Base-by-base conservation (phyloP, 495 filamentous ascomycete species). In the Massariosphaeria phaeospora region DNA sequence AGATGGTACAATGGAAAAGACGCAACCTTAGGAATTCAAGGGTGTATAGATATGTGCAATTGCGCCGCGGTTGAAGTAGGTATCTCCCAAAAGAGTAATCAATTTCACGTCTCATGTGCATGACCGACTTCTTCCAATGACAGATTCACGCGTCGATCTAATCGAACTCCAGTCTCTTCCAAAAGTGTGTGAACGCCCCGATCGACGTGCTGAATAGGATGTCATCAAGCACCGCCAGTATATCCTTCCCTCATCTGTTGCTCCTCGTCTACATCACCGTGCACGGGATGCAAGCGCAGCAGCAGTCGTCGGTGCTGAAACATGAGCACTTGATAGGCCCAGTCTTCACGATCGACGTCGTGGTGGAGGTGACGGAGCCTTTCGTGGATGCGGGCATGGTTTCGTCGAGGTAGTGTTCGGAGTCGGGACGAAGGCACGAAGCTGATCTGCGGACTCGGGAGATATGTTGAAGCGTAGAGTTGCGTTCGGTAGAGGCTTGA, bases 301-400 rank as follows among this genome's bases (percentile, higher is more conserved):
- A 52, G 53, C 59, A 62, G 17, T 48, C 24, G 12, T 62, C 59
- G 44, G 44, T 53, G 26, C 41, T 56, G 3, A 36, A 48, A 42
- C 55, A 63, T 3, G 23, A n/a, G 5, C 15, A 10, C 47, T 59
- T 59, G 31, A 53, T 21, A 9, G 55, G 48, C 1, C 26, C 35
- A 10, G 59, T 54, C 25, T 63, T 63, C 20, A 21, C 36, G 39
- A 59, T 26, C 7, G 55, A 59, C 3, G 61, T 12, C 0, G 50
- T 44, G 50, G 45, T 36, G 0, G 61, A 59, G 18, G 61, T 31
- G 50, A 59, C 46, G 55, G 60, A 63, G 23, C 55, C 48, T 25
- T 54, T 63, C 2, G 42, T 56, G 10, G 56, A 55, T 7, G 21
- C 35, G 25, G 61, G 61, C 60, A 63, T 63, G 7, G 9, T 56